phyloP scores from a whole-genome alignment of 495 filamentous ascomycete genomes.

The Thozetella sp. region DNA sequence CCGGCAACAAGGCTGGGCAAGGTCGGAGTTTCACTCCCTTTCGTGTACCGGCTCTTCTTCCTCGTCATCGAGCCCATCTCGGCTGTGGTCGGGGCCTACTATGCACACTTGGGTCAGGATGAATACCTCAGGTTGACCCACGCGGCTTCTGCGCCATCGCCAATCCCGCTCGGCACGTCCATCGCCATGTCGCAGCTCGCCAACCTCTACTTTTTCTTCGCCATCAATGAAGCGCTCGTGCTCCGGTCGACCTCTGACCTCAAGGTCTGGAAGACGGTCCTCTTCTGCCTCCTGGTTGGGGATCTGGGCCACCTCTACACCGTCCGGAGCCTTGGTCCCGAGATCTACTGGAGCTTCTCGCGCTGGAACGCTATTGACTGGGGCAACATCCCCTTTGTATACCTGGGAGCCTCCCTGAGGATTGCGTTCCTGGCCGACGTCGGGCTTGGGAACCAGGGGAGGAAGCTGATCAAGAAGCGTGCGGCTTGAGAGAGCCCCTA shows the following conservation, averaged over 20 bases:
- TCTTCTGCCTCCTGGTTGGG: constrained; percentile 63
- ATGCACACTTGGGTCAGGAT: constrained; percentile 55
- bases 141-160: constrained; percentile 39
- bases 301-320: constrained; percentile 71
- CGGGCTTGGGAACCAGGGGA: constrained; percentile 34
- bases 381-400: constrained; percentile 67
- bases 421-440: constrained; percentile 56
- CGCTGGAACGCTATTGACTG: constrained; percentile 67
- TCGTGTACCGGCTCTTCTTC: constrained; percentile 63
- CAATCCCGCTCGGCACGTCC: constrained; percentile 42
- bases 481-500: constrained; percentile 14
- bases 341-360: constrained; percentile 57
- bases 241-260: constrained; percentile 63
- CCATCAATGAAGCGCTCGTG: constrained; percentile 69
- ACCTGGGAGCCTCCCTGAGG: constrained; percentile 55
- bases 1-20: not conserved
- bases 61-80: constrained; percentile 67
- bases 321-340: constrained; percentile 46
- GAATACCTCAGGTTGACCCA: constrained; percentile 63
- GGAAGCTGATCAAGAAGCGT: constrained; percentile 13
- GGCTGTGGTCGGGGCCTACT: constrained; percentile 67
- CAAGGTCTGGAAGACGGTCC: constrained; percentile 63
- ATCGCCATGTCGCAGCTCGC: constrained; percentile 64
- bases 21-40: constrained; percentile 34
- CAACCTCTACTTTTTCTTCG: constrained; percentile 68